phyloP scores from a whole-genome alignment of 2,329 filamentous ascomycete genomes.

The Aspergillus felis region DNA sequence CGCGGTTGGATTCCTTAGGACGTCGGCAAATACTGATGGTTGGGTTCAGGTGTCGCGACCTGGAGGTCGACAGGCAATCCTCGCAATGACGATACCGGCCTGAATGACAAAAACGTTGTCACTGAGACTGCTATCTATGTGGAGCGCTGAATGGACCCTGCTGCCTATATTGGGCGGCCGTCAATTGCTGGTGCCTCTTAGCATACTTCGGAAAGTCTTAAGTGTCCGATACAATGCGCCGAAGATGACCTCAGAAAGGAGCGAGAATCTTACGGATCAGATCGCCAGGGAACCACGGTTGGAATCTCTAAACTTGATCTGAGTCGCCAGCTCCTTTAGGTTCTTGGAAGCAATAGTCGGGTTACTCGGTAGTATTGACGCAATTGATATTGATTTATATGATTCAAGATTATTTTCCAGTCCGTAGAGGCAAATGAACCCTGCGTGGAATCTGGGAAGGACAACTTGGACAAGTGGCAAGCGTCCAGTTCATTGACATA shows the following conservation, averaged over 20 bases:
- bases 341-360: not conserved
- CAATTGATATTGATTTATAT: not conserved
- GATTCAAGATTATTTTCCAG: not conserved
- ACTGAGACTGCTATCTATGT: not conserved
- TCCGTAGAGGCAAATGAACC: not conserved
- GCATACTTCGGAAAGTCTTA: no score
- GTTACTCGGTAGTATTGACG: not conserved
- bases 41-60: constrained; percentile 73
- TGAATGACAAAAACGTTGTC: constrained; percentile 34
- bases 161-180: not conserved
- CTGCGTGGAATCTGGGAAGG: no score
- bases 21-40: constrained; percentile 54
- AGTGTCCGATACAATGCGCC: not conserved
- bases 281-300: not conserved
- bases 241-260: no score
- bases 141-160: not conserved
- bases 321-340: not conserved
- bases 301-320: not conserved
- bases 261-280: not conserved
- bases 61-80: constrained; percentile 42
- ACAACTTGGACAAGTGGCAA: not conserved
- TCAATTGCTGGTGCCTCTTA: not conserved
- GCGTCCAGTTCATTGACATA: not conserved
- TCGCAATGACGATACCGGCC: constrained; percentile 61
- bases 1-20: constrained; percentile 41